phyloP scores from a whole-genome alignment of 2,329 filamentous ascomycete genomes.

The Neoscytalidium dimidiatum region DNA sequence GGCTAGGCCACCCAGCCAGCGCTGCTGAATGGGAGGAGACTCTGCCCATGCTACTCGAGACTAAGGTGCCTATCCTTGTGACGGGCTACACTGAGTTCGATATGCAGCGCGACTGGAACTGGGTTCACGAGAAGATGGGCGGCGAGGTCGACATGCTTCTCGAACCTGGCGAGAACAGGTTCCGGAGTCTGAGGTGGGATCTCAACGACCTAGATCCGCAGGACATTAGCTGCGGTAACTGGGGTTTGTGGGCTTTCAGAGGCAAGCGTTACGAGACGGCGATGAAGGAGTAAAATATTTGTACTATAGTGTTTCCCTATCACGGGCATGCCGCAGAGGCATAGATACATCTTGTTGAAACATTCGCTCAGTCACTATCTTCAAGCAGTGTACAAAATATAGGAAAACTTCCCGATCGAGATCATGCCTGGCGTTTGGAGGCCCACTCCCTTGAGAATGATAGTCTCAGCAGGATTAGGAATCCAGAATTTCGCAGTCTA shows the following conservation, averaged over 20 bases:
- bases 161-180: conserved; percentile 89
- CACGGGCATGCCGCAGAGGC: neutral
- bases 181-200: conserved; percentile 95
- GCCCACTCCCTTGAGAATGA: no score
- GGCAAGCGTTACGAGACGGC: conserved; percentile 88
- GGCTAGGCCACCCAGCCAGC: conserved; percentile 89
- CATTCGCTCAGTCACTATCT: no score
- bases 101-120: conserved; percentile 88
- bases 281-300: conserved; percentile 45
- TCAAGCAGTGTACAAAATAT: no score
- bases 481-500: no score
- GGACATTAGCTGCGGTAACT: conserved; percentile 93
- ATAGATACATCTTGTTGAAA: no score
- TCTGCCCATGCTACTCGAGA: conserved; percentile 85
- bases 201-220: conserved; percentile 93
- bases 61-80: conserved; percentile 90
- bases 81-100: conserved; percentile 97
- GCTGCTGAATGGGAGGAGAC: conserved; percentile 94
- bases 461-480: no score
- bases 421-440: no score
- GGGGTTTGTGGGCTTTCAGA: conserved; percentile 95
- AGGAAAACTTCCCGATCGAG: no score
- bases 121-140: conserved; percentile 80
- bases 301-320: neutral
- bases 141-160: conserved; percentile 92